Evolutionary conservation across 768 basidiomycete species (phyloP), one percentile per base, ranked within the genome.

Genomic region (Russula vinacea): DNA sequence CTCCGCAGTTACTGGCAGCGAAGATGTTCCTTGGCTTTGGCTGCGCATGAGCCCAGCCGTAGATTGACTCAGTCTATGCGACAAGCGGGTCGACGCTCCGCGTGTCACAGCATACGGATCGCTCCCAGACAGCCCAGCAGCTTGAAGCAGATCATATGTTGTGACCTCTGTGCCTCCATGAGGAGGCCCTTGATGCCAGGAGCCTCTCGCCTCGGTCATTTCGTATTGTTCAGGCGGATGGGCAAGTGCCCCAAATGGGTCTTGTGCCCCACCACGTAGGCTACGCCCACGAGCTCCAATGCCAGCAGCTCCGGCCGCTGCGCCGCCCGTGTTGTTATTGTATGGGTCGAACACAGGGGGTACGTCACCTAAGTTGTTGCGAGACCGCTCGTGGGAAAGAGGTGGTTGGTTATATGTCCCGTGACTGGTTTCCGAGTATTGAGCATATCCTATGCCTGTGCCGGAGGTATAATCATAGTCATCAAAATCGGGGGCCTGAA

Each of bases 361-460:
- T 71, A 77, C 74, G 68, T 84, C 84, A 22, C 75, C 77, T 83
- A 86, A 82, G 29, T 77, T 76, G 70, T 84, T 76, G 70, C 84
- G 86, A 19, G 74, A 70, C 47, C 83, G 84, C 17, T 66, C 74
- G 52, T 71, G 71, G 51, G 66, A 66, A 67, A 74, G 60, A 24
- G 75, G 73, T 32, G 69, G 71, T 66, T 86, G 80, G 4, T 71
- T 75, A 66, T 75, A 85, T 4, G 85, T 84, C n/a, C 85, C 87
- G 63, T 88, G 84, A 39, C 76, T 79, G 24, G 78, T 78, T 22
- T 80, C 78, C 14, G 84, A 83, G 32, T 81, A 83, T 16, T 73
- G 77, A 22, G 69, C 72, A 52, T 70, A 73, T 50, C 24, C 49
- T 14, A 24, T 22, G 32, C 73, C 72, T 5, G 70, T 69, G 45